A percentile compares a stretch with the other conserved stretches of the same genome.
Evolutionary conservation across 345 rosid genomes (phyloP).

Genomic region (Boechera stricta): DNA sequence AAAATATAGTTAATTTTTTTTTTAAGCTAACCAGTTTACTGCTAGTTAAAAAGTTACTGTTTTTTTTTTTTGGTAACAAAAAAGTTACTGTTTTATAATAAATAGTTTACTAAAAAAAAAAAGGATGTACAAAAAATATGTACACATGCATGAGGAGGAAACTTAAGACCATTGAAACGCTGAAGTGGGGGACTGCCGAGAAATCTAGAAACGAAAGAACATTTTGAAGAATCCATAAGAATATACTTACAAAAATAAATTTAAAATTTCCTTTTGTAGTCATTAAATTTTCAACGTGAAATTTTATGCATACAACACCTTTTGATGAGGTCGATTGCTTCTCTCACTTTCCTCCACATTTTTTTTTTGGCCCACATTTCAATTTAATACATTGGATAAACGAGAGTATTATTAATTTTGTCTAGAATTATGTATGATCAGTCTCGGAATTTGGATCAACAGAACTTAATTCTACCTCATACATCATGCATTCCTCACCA

Average conservation of each 20-base stretch:
- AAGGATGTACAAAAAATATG: too few species aligned
- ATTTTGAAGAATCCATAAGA: constrained; percentile 31
- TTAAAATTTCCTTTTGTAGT: background rate
- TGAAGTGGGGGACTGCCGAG: background rate
- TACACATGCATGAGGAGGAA: constrained; percentile 2
- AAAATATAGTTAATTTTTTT: too few species aligned
- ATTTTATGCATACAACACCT: background rate
- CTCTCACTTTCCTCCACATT: too few species aligned
- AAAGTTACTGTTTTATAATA: too few species aligned
- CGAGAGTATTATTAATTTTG: background rate
- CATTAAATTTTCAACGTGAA: constrained; percentile 12
- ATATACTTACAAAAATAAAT: constrained; percentile 12
- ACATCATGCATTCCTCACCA: constrained; percentile 9
- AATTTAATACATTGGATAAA: background rate
- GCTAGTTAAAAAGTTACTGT: too few species aligned
- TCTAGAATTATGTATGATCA: background rate
- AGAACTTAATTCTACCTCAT: background rate
- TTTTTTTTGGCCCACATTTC: too few species aligned
- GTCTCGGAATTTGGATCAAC: too few species aligned
- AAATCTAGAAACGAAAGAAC: background rate
- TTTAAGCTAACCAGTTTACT: too few species aligned
- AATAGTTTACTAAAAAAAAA: too few species aligned
- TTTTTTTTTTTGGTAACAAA: too few species aligned
- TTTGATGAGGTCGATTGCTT: constrained; percentile 8
- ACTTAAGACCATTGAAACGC: background rate